A percentile compares a stretch with the other conserved stretches of the same genome.
Evolutionary conservation across 2,329 filamentous ascomycete genomes (phyloP).

Genomic region (Erysiphe neolycopersici): DNA sequence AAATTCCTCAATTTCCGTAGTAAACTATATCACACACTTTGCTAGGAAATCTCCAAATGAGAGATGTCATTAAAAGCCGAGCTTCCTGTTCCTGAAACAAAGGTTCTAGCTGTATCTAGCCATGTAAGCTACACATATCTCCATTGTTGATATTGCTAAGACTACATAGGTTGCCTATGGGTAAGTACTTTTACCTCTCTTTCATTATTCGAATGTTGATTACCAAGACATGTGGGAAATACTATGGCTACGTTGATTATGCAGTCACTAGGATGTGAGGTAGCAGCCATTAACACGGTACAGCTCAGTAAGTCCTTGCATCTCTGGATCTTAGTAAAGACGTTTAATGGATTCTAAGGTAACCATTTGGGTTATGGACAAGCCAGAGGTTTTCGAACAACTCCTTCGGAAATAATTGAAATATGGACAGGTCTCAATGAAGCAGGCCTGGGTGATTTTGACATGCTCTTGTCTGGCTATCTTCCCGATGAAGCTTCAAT

Average conservation of each 20-base stretch:
- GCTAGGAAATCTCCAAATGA: too few relatives aligned
- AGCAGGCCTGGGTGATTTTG: slow-evolving; percentile 66
- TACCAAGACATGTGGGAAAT: slow-evolving; percentile 72
- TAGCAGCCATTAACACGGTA: slow-evolving; percentile 82
- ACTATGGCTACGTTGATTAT: slow-evolving; percentile 90
- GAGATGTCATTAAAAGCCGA: slow-evolving; percentile 2
- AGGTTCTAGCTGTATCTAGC: slow-evolving; percentile 70
- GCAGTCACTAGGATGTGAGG: slow-evolving; percentile 81
- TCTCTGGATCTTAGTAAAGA: not conserved
- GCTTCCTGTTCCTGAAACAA: slow-evolving; percentile 26
- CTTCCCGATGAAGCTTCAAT: slow-evolving; percentile 70
- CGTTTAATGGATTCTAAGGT: slow-evolving; percentile 24
- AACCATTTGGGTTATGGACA: slow-evolving; percentile 88
- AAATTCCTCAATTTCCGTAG: too few relatives aligned
- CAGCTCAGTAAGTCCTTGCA: slow-evolving; percentile 53
- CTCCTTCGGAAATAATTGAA: slow-evolving; percentile 57
- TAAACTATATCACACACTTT: too few relatives aligned
- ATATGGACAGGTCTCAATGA: slow-evolving; percentile 66
- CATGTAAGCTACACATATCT: slow-evolving; percentile 39
- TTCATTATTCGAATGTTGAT: too few relatives aligned
- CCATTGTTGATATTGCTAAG: slow-evolving; percentile 4
- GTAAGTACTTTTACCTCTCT: slow-evolving; percentile 22
- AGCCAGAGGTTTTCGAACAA: slow-evolving; percentile 59
- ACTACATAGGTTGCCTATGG: slow-evolving; percentile 40
- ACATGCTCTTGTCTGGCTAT: slow-evolving; percentile 87